Percentiles rank a stretch among this genome's conserved stretches.
phyloP scores from a whole-genome alignment of 2,329 filamentous ascomycete genomes.

The Aspergillus sergii region DNA sequence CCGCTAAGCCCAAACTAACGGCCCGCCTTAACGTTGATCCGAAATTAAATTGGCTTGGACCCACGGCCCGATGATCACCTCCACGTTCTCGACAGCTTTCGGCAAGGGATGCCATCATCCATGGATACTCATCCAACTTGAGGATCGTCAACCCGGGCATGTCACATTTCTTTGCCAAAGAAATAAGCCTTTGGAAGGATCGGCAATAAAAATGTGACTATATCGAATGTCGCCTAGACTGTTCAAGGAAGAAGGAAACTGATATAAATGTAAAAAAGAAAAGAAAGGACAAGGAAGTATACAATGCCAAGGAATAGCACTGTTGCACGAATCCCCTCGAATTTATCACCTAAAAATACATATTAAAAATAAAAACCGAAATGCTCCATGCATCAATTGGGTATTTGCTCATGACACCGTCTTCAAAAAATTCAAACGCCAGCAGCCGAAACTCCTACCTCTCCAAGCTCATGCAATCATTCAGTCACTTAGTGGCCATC shows the following conservation, averaged over 20 bases:
- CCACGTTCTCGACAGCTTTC: constrained; percentile 11
- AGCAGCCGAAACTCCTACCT: constrained; percentile 2
- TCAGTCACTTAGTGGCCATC: constrained; percentile 35
- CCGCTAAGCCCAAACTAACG: constrained; percentile 2
- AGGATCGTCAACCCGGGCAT: neutral
- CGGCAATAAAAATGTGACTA: neutral
- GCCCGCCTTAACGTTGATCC: constrained; percentile 32
- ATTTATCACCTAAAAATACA: constrained; percentile 1
- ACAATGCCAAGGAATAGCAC: neutral
- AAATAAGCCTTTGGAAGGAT: neutral
- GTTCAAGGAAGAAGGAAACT: neutral
- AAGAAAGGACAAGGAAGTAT: neutral
- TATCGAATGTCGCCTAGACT: neutral
- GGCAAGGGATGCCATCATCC: constrained; percentile 10
- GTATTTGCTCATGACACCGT: constrained; percentile 16
- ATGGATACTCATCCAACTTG: neutral
- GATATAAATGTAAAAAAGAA: neutral
- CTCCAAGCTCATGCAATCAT: constrained; percentile 16
- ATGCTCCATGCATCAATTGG: constrained; percentile 16
- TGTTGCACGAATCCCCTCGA: neutral
- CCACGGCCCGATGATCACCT: constrained; percentile 3
- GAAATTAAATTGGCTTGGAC: constrained; percentile 26
- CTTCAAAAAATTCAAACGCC: constrained; percentile 11
- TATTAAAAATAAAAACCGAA: constrained; percentile 7
- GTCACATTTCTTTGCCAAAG: neutral